Percentiles rank a stretch among this genome's conserved stretches.
These are phyloP conservation scores for Neonectria hederae DNA, from an alignment of 2,329 filamentous ascomycete species.

Conservation along the genomic window DNA sequence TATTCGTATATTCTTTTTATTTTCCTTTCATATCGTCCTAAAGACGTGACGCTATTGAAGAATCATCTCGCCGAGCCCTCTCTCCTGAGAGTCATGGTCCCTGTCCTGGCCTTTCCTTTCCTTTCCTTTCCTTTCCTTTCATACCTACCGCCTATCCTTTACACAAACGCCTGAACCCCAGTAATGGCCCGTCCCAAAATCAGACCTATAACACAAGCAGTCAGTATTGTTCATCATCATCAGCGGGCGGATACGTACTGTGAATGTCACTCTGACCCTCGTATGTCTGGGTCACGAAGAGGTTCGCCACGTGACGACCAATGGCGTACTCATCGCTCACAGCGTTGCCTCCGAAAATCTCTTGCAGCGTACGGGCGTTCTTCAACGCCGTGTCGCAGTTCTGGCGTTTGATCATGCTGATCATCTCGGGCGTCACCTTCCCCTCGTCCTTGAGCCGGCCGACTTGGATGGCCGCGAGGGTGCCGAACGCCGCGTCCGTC, in stretches of 20 bases:
- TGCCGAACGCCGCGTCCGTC: constrained; percentile 91
- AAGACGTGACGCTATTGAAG: not conserved
- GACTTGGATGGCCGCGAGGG: constrained; percentile 90
- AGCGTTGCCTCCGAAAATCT: constrained; percentile 98
- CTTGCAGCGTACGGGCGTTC: constrained; percentile 84
- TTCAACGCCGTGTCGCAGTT: constrained; percentile 92
- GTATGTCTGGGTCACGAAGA: constrained; percentile 98
- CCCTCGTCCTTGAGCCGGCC: constrained; percentile 93
- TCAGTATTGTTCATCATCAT: constrained; percentile 18
- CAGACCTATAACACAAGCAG: constrained; percentile 62
- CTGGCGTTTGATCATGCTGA: constrained; percentile 94
- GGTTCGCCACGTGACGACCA: constrained; percentile 91
- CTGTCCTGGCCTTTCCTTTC: too few species aligned
- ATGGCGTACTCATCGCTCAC: constrained; percentile 97
- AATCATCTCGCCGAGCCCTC: not conserved
- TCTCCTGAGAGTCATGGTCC: not conserved
- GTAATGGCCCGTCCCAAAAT: constrained; percentile 76
- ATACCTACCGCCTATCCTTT: constrained; percentile 23
- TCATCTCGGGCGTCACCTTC: constrained; percentile 92
- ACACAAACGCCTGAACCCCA: constrained; percentile 83
- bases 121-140: too few species aligned
- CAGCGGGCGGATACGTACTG: constrained; percentile 65
- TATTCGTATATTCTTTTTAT: not conserved
- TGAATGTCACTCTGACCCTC: constrained; percentile 99
- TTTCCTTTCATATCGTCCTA: not conserved